phyloP scores from a whole-genome alignment of 1,284 basidiomycete genomes.

The Ustilago bromivora region DNA sequence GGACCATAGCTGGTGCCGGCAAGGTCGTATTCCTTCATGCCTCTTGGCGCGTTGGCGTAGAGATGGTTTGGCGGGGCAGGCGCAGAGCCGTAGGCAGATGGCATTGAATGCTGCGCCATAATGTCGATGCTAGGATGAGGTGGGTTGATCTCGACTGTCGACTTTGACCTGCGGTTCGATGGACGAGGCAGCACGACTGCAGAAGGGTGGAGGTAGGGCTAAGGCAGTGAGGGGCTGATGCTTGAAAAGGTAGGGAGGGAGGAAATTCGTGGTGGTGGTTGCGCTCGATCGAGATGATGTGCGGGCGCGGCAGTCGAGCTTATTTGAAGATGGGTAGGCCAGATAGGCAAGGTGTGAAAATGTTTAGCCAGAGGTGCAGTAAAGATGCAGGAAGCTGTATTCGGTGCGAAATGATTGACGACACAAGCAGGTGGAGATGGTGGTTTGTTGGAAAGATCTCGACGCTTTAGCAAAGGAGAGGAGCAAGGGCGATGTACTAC shows the following conservation, averaged over 20 bases:
- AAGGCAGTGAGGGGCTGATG: not conserved
- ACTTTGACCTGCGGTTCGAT: not conserved
- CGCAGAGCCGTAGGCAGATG: constrained; percentile 20
- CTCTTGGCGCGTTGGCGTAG: constrained; percentile 32
- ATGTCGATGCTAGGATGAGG: constrained; percentile 8
- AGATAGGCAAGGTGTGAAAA: not conserved
- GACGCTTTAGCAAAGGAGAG: not conserved
- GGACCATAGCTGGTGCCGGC: constrained; percentile 7
- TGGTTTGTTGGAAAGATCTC: not conserved
- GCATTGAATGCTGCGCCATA: constrained; percentile 36
- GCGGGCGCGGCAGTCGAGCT: not conserved
- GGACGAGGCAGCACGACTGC: not conserved
- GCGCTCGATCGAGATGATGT: not conserved
- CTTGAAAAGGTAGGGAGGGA: not conserved
- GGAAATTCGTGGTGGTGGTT: not conserved
- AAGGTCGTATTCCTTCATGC: constrained; percentile 39
- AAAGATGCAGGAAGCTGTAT: not conserved
- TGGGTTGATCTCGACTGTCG: not conserved
- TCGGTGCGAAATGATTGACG: not conserved
- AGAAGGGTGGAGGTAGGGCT: not conserved
- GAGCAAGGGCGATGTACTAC: not conserved
- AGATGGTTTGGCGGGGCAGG: constrained; percentile 12
- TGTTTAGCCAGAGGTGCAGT: not conserved
- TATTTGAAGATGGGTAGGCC: not conserved
- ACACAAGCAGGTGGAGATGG: not conserved